A percentile compares a stretch with the other conserved stretches of the same genome.
These are phyloP conservation scores for Suaeda aralocaspica DNA, from an alignment of 148 eudicot species.

Conservation along the genomic window DNA sequence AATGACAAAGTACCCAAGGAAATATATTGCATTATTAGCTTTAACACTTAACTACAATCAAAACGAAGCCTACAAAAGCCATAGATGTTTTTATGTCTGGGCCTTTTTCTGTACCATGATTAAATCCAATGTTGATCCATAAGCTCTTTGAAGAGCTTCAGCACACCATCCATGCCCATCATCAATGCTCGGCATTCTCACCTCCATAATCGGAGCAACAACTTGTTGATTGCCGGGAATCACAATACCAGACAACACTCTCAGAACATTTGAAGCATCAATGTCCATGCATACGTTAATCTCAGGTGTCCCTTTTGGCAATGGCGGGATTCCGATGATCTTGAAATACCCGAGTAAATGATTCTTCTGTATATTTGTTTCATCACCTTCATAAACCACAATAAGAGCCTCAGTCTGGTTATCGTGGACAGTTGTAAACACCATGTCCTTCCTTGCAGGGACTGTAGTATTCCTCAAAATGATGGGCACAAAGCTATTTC, in stretches of 20 bases:
- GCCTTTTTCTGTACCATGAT: constrained; percentile 45
- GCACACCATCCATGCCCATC: constrained; percentile 92
- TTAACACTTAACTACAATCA: background rate
- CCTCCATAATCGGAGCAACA: constrained; percentile 68
- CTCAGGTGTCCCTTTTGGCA: constrained; percentile 69
- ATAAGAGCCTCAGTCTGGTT: constrained; percentile 71
- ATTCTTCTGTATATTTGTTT: constrained; percentile 43
- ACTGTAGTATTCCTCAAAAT: constrained; percentile 54
- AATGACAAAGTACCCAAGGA: background rate
- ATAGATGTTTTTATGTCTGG: constrained; percentile 21
- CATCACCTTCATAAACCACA: constrained; percentile 76
- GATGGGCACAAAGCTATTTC: constrained; percentile 59
- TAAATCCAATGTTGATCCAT: constrained; percentile 58
- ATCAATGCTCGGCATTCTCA: constrained; percentile 85
- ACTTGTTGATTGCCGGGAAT: constrained; percentile 52
- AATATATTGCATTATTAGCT: too few species aligned
- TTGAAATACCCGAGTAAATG: constrained; percentile 79
- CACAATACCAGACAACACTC: constrained; percentile 60
- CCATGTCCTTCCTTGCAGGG: constrained; percentile 59
- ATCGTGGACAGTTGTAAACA: constrained; percentile 70
- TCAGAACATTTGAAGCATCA: constrained; percentile 62
- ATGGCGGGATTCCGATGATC: constrained; percentile 61
- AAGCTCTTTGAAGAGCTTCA: constrained; percentile 52
- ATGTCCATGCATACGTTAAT: constrained; percentile 79
- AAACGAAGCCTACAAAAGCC: background rate